Conservation (phyloP, 2,329 filamentous ascomycete genomes). For the Pleoardoris graminearum region DNA sequence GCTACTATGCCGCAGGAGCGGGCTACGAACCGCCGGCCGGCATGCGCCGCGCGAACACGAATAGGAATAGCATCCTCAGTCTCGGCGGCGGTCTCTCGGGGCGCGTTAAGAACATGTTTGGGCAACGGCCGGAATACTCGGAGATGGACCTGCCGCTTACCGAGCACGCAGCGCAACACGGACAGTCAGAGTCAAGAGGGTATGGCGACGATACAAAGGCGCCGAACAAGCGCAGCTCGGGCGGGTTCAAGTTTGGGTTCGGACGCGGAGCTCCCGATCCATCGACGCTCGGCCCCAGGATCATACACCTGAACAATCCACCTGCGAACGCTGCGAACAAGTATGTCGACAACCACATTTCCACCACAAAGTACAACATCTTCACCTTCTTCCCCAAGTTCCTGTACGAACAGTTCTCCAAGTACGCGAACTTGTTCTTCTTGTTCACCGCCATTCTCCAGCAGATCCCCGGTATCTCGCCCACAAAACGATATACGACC, state of each 20-base stretch:
- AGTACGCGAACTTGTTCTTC: constrained; percentile 99
- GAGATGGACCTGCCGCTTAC: constrained; percentile 98
- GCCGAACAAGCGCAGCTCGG: constrained; percentile 48
- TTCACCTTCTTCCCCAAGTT: constrained; percentile 96
- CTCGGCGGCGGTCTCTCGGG: constrained; percentile 87
- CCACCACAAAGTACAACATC: constrained; percentile 95
- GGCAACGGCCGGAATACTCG: constrained; percentile 84
- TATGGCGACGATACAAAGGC: constrained; percentile 32
- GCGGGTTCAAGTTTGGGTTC: constrained; percentile 91
- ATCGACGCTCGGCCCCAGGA: constrained; percentile 83
- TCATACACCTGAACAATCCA: constrained; percentile 95
- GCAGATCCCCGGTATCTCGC: constrained; percentile 92
- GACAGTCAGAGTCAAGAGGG: constrained; percentile 46
- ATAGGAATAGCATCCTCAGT: constrained; percentile 85
- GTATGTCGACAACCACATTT: constrained; percentile 95
- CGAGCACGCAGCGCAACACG: constrained; percentile 64
- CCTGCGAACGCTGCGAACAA: constrained; percentile 87
- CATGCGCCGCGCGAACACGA: constrained; percentile 55
- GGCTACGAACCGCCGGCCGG: constrained; percentile 59
- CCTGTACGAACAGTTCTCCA: constrained; percentile 96
- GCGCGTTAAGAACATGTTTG: constrained; percentile 84
- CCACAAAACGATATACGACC: constrained; percentile 93
- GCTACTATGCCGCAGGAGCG: constrained; percentile 73
- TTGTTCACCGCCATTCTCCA: constrained; percentile 93
- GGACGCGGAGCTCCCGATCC: constrained; percentile 83